phyloP scores from a whole-genome alignment of 495 filamentous ascomycete species.

The Penicillium alfredii region DNA sequence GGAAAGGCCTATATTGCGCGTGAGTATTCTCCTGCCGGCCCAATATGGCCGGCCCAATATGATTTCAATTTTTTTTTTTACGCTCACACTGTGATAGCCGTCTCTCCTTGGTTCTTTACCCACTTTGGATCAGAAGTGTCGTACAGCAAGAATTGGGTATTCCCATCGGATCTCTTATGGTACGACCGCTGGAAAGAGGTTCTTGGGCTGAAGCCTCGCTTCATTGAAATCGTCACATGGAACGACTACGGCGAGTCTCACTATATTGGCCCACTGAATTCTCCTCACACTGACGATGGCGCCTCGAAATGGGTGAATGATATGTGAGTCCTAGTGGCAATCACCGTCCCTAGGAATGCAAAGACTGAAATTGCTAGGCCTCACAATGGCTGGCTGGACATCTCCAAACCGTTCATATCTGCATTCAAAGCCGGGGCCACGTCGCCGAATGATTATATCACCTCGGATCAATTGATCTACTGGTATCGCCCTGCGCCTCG shows the following conservation, averaged over 20 bases:
- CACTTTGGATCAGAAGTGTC: slow-evolving; percentile 30
- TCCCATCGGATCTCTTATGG: slow-evolving; percentile 39
- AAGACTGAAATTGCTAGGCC: slow-evolving; percentile 16
- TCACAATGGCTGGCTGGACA: slow-evolving; percentile 34
- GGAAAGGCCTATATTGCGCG: slow-evolving; percentile 51
- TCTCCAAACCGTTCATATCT: slow-evolving; percentile 47
- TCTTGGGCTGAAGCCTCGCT: slow-evolving; percentile 37
- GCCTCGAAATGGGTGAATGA: slow-evolving; percentile 54
- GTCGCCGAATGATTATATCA: slow-evolving; percentile 22
- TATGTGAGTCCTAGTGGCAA: slow-evolving; percentile 26
- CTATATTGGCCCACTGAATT: slow-evolving; percentile 41
- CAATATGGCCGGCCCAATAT: no score
- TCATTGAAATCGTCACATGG: slow-evolving; percentile 59
- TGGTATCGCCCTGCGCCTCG: slow-evolving; percentile 43
- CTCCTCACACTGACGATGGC: slow-evolving; percentile 48
- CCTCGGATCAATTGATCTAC: slow-evolving; percentile 40
- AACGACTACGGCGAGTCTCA: slow-evolving; percentile 61
- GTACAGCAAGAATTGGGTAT: slow-evolving; percentile 51
- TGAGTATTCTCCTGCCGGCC: no score
- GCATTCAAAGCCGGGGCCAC: slow-evolving; percentile 50
- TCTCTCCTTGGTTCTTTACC: slow-evolving; percentile 37
- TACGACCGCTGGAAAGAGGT: slow-evolving; percentile 51
- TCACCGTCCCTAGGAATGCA: background rate
- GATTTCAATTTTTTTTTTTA: no score
- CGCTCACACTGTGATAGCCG: slow-evolving; percentile 14